A percentile compares a stretch with the other conserved stretches of the same genome.
Evolutionary conservation across 2,329 filamentous ascomycete genomes (phyloP).

Genomic region (Calonectria leucothoes): DNA sequence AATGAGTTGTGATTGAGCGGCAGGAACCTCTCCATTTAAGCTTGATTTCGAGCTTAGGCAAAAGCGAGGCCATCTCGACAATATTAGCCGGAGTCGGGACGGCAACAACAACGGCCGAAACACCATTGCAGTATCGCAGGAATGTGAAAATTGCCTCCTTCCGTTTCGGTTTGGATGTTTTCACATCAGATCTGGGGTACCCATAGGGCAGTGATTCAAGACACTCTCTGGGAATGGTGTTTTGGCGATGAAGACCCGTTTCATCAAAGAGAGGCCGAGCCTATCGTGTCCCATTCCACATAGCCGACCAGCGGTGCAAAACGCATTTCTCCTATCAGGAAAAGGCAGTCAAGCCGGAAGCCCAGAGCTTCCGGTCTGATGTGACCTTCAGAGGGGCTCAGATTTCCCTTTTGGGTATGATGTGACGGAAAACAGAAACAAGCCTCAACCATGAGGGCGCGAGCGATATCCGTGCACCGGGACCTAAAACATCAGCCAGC

Average conservation of each 20-base stretch:
- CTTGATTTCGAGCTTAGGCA: background rate
- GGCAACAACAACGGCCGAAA: background rate
- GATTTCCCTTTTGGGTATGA: background rate
- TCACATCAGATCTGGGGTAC: background rate
- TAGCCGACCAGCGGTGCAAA: background rate
- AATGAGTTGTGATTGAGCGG: background rate
- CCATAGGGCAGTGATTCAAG: background rate
- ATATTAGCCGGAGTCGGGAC: background rate
- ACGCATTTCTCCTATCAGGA: background rate
- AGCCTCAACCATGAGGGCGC: background rate
- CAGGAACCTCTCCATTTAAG: background rate
- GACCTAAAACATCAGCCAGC: background rate
- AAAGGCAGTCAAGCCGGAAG: background rate
- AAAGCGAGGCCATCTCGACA: background rate
- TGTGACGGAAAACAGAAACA: background rate
- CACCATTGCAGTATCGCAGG: background rate
- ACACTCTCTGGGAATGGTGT: background rate
- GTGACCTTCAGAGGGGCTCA: background rate
- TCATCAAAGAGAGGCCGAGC: background rate
- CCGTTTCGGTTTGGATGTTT: background rate
- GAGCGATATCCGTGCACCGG: background rate
- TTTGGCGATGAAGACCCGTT: background rate
- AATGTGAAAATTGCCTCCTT: background rate
- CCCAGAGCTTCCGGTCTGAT: background rate
- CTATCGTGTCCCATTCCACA: background rate